Evolutionary conservation across 371 early-diverging fungal species (phyloP).

Genomic region (Rhizopus sp.): DNA sequence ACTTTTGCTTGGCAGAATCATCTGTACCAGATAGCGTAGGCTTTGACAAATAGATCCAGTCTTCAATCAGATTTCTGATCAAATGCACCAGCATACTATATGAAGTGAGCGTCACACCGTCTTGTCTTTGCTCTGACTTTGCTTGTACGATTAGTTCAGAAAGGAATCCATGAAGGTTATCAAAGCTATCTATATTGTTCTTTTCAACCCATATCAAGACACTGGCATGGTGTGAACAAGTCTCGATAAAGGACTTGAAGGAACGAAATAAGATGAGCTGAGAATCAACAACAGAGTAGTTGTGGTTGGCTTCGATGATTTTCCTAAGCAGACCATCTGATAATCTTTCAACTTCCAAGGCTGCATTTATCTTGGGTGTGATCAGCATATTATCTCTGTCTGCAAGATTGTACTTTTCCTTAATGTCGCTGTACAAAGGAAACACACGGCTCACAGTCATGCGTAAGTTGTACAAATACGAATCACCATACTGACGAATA

Average conservation of each 20-base stretch:
- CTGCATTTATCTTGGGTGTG: conserved; percentile 26
- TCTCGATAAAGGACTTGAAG: conserved; percentile 40
- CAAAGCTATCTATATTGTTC: conserved; percentile 2
- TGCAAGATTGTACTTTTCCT: conserved; percentile 10
- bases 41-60: conserved; percentile 37
- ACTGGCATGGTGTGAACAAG: conserved; percentile 27
- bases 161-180: conserved; percentile 26
- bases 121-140: conserved; percentile 20
- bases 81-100: conserved; percentile 32
- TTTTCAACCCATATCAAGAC: conserved; percentile 41
- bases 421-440: conserved; percentile 19
- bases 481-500: conserved; percentile 43
- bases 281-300: conserved; percentile 42
- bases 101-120: conserved; percentile 31
- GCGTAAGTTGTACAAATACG: conserved; percentile 39
- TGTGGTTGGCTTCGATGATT: conserved; percentile 35
- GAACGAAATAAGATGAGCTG: conserved; percentile 35
- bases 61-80: conserved; percentile 42
- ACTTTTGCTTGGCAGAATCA: conserved; percentile 19
- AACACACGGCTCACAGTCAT: conserved; percentile 30
- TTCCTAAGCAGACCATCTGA: conserved; percentile 21
- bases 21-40: conserved; percentile 16
- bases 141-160: conserved; percentile 24
- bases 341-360: conserved; percentile 23
- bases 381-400: conserved; percentile 15